A percentile compares a stretch with the other conserved stretches of the same genome.
Conservation (phyloP, 2,329 filamentous ascomycete species). For the Aspergillus sp. region DNA sequence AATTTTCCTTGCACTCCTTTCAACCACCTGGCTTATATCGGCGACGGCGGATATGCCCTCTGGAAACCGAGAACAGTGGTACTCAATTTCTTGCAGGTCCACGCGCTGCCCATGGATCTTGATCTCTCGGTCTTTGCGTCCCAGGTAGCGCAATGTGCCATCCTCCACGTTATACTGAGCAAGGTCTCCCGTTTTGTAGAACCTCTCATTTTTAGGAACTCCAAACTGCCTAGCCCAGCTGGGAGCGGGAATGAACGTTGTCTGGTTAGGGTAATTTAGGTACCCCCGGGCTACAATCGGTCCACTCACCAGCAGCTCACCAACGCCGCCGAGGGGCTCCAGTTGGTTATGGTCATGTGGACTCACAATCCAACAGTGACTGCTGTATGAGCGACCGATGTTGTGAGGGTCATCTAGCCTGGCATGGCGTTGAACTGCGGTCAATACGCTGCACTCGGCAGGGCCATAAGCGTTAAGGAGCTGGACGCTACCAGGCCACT, state of each 20-base stretch:
- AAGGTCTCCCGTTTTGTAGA: background rate
- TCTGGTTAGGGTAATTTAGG: background rate
- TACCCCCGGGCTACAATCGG: background rate
- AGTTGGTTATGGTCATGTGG: background rate
- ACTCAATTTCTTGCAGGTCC: background rate
- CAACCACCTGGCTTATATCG: background rate
- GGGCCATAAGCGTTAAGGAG: background rate
- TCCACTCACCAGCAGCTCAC: background rate
- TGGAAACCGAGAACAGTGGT: background rate
- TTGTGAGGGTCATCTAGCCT: background rate
- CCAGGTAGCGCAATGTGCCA: background rate
- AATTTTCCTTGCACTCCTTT: background rate
- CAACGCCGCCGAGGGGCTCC: background rate
- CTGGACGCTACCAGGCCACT: background rate
- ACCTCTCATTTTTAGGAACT: background rate
- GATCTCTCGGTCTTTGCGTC: background rate
- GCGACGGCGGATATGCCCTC: background rate
- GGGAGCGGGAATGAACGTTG: background rate
- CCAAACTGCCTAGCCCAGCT: background rate
- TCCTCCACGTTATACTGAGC: background rate
- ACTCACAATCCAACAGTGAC: background rate
- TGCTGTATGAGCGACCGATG: background rate
- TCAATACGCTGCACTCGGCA: background rate
- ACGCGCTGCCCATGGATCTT: background rate
- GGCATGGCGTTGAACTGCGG: background rate